These are phyloP conservation scores for Cicer judaicum DNA, from an alignment of 306 rosid species.

Conservation along the genomic window DNA sequence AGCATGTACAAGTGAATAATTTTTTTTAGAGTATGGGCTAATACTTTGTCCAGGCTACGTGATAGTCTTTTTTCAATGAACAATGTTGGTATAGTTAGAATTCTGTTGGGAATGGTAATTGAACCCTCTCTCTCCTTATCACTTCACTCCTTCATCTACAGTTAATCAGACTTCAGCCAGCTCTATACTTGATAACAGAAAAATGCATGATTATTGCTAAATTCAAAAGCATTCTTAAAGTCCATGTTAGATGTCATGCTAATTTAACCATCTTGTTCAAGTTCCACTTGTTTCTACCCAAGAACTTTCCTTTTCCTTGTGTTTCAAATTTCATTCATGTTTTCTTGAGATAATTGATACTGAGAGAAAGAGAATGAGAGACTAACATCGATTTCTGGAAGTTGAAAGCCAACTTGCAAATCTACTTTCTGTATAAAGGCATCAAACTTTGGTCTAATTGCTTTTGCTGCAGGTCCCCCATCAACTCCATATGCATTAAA, in stretches of 20 bases:
- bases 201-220: conserved; percentile 23
- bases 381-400: conserved; percentile 63
- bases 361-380: conserved; percentile 30
- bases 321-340: conserved; percentile 25
- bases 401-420: conserved; percentile 51
- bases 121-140: not conserved
- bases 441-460: conserved; percentile 59
- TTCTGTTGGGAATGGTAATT: not conserved
- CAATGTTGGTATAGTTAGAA: not conserved
- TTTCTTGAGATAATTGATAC: conserved; percentile 12
- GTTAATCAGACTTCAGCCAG: conserved; percentile 6
- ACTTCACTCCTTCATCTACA: not conserved
- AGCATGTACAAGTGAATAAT: not conserved
- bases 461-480: conserved; percentile 61
- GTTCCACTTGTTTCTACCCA: conserved; percentile 5
- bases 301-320: conserved; percentile 8
- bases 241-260: not conserved
- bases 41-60: conserved; percentile 24
- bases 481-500: conserved; percentile 59
- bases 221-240: conserved; percentile 33
- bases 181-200: conserved; percentile 10
- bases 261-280: conserved; percentile 21
- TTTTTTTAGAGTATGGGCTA: not conserved
- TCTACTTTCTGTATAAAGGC: conserved; percentile 48
- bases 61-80: not conserved